A percentile compares a stretch with the other conserved stretches of the same genome.
Evolutionary conservation across 1,139 yeast genomes (phyloP).

Genomic region (Saccharomyces hybrid): DNA sequence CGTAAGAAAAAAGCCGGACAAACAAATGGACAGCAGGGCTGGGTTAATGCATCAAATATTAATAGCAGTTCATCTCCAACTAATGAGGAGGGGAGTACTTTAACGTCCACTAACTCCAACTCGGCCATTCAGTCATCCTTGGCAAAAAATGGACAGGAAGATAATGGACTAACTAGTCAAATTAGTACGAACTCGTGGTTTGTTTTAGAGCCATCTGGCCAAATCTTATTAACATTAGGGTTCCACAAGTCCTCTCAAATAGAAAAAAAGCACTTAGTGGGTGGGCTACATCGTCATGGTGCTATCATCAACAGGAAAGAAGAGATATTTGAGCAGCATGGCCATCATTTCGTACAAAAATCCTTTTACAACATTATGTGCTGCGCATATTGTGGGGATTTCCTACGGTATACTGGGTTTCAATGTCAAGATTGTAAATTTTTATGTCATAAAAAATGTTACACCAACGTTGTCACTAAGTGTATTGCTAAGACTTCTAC

Average conservation of each 20-base stretch:
- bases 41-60: slow-evolving; percentile 75
- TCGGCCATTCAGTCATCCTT: neutral
- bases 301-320: slow-evolving; percentile 94
- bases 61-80: slow-evolving; percentile 12
- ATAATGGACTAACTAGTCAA: slow-evolving; percentile 7
- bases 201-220: slow-evolving; percentile 89
- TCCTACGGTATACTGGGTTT: slow-evolving; percentile 84
- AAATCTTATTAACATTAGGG: slow-evolving; percentile 66
- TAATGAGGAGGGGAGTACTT: slow-evolving; percentile 7
- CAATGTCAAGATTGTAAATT: slow-evolving; percentile 96
- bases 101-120: slow-evolving; percentile 6
- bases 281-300: slow-evolving; percentile 89
- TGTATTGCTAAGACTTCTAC: slow-evolving; percentile 87
- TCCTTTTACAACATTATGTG: slow-evolving; percentile 95
- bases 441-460: slow-evolving; percentile 91
- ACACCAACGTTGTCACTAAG: slow-evolving; percentile 87
- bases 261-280: slow-evolving; percentile 38
- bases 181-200: slow-evolving; percentile 72
- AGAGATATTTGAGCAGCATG: slow-evolving; percentile 91
- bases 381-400: slow-evolving; percentile 95
- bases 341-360: slow-evolving; percentile 93
- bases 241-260: slow-evolving; percentile 63
- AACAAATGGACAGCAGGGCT: slow-evolving; percentile 66
- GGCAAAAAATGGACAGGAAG: neutral
- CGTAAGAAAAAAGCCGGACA: slow-evolving; percentile 83